phyloP scores from a whole-genome alignment of 176 grass and related monocot species.

The Eragrostis nindensis region DNA sequence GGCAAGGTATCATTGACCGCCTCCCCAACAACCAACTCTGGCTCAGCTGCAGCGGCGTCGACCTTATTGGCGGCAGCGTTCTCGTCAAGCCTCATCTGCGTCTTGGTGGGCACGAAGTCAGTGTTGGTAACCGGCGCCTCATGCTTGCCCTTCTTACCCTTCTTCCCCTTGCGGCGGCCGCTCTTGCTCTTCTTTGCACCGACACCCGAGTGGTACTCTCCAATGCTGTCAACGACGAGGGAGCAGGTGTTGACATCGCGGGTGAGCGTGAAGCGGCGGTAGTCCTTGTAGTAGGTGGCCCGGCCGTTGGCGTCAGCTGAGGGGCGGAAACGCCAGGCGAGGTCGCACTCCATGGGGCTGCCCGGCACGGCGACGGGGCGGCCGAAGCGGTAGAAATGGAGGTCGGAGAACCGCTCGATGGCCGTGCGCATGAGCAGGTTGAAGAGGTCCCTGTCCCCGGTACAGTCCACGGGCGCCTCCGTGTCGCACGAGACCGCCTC shows the following conservation, averaged over 20 bases:
- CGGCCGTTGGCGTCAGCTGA: conserved; percentile 58
- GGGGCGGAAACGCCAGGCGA: conserved; percentile 96
- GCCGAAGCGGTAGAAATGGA: conserved; percentile 91
- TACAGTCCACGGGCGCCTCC: conserved; percentile 67
- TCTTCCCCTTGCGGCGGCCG: conserved; percentile 60
- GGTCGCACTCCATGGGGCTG: conserved; percentile 68
- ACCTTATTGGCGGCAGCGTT: conserved; percentile 57
- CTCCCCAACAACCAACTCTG: conserved; percentile 65
- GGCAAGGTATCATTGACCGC: conserved; percentile 82
- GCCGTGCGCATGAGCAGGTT: conserved; percentile 78
- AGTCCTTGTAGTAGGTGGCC: conserved; percentile 89
- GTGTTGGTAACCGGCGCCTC: conserved; percentile 22
- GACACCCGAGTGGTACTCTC: conserved; percentile 76
- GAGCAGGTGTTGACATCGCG: conserved; percentile 67
- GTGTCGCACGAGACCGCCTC: conserved; percentile 66
- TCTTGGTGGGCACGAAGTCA: conserved; percentile 46
- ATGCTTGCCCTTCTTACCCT: conserved; percentile 51
- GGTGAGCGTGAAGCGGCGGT: conserved; percentile 79
- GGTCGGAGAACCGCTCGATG: conserved; percentile 74
- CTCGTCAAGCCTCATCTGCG: conserved; percentile 57
- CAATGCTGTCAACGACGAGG: conserved; percentile 56
- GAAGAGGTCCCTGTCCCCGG: conserved; percentile 69
- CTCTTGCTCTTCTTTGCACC: conserved; percentile 52
- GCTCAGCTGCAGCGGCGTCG: conserved; percentile 28
- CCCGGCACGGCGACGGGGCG: conserved; percentile 62